Conservation (phyloP, 176 grass and related monocot species). For the Pontederia paniculata region DNA sequence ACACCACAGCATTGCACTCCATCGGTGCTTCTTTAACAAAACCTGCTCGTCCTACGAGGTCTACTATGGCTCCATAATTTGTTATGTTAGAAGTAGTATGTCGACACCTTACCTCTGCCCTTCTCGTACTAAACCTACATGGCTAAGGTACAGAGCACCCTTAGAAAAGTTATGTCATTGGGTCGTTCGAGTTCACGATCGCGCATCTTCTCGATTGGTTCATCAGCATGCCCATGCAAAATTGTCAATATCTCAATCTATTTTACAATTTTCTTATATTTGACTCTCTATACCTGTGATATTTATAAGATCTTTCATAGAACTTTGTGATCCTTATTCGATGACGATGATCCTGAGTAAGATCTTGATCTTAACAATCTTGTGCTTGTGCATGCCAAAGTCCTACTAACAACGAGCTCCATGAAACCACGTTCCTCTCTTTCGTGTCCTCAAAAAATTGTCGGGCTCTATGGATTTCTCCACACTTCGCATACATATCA, state of each 20-base stretch:
- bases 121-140: conserved; percentile 15
- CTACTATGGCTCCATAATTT: conserved; percentile 17
- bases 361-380: no score
- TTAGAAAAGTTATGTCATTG: conserved; percentile 18
- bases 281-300: no score
- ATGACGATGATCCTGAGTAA: no score
- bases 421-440: conserved; percentile 16
- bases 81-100: conserved; percentile 12
- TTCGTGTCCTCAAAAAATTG: conserved; percentile 6
- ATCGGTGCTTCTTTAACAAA: conserved; percentile 14
- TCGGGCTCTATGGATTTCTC: conserved; percentile 6
- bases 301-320: no score
- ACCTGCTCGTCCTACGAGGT: conserved; percentile 12
- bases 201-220: conserved; percentile 14
- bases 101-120: conserved; percentile 3
- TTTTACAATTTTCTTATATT: no score
- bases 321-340: no score
- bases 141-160: conserved; percentile 18
- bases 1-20: conserved; percentile 18
- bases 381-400: no score
- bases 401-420: conserved; percentile 19
- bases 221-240: conserved; percentile 14
- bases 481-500: conserved; percentile 24
- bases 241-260: no score
- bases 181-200: not conserved